Percentiles rank a stretch among this genome's conserved stretches.
These are phyloP conservation scores for Botrytis elliptica DNA, from an alignment of 2,329 filamentous ascomycete genomes.

Conservation along the genomic window DNA sequence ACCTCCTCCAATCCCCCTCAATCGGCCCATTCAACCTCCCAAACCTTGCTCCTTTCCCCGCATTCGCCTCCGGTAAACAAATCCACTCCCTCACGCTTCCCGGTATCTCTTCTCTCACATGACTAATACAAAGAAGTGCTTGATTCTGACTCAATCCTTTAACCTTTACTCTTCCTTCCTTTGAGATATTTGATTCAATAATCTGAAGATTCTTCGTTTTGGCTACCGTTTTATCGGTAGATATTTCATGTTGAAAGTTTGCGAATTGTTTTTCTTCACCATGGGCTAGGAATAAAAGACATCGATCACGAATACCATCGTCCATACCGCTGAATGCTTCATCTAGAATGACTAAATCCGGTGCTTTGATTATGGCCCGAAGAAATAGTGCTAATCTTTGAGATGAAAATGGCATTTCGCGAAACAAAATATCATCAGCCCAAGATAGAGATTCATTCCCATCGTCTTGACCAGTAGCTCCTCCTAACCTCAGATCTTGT, in stretches of 20 bases:
- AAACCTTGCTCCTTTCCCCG: conserved; percentile 58
- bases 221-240: conserved; percentile 1
- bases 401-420: conserved; percentile 72
- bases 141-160: conserved; percentile 67
- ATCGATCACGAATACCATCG: conserved; percentile 78
- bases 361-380: conserved; percentile 74
- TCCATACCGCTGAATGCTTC: conserved; percentile 89
- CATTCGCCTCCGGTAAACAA: conserved; percentile 75
- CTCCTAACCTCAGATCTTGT: conserved; percentile 61
- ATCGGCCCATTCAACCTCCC: conserved; percentile 63
- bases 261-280: conserved; percentile 53
- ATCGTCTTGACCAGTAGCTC: conserved; percentile 25
- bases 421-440: conserved; percentile 67
- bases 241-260: background rate
- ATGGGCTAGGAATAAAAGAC: conserved; percentile 72
- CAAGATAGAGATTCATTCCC: conserved; percentile 49
- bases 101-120: conserved; percentile 87
- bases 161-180: conserved; percentile 50
- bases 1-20: conserved; percentile 54
- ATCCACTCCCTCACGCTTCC: conserved; percentile 81
- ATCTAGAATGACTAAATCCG: conserved; percentile 80
- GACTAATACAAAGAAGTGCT: conserved; percentile 88
- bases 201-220: conserved; percentile 28
- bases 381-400: conserved; percentile 86
- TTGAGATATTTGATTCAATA: conserved; percentile 49